Evolutionary conservation across 805 yeast species (phyloP).

Genomic region (Metschnikowia colocasiae): DNA sequence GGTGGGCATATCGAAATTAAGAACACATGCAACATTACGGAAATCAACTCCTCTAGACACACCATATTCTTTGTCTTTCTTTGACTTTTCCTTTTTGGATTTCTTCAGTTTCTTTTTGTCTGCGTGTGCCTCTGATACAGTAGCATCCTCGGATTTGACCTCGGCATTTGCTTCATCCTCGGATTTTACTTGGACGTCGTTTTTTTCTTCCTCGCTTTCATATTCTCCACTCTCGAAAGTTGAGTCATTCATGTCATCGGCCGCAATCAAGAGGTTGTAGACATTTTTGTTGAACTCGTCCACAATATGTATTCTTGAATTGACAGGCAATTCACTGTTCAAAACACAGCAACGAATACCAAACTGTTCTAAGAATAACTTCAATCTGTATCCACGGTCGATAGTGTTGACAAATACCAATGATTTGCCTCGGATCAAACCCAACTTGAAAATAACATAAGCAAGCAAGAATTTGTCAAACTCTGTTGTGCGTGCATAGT

Average conservation of each 20-base stretch:
- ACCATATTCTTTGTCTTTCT: constrained; percentile 76
- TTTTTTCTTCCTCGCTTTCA: constrained; percentile 32
- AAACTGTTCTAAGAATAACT: constrained; percentile 88
- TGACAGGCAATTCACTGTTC: constrained; percentile 88
- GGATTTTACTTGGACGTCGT: constrained; percentile 1
- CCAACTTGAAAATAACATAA: constrained; percentile 87
- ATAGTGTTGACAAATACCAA: constrained; percentile 87
- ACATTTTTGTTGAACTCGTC: constrained; percentile 92
- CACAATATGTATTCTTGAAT: constrained; percentile 90
- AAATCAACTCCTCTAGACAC: constrained; percentile 97
- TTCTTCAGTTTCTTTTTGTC: constrained; percentile 3
- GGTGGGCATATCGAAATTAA: constrained; percentile 91
- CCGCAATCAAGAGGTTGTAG: constrained; percentile 84
- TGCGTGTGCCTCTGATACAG: neutral
- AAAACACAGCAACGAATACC: constrained; percentile 86
- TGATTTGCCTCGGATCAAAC: constrained; percentile 86
- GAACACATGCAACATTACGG: constrained; percentile 91
- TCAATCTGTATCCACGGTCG: constrained; percentile 91
- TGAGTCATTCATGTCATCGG: constrained; percentile 77
- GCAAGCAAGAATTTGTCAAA: constrained; percentile 87
- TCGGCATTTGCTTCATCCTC: constrained; percentile 16
- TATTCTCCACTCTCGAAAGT: constrained; percentile 50
- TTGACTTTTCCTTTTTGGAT: constrained; percentile 22
- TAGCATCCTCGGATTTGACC: constrained; percentile 7
- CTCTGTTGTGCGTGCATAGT: constrained; percentile 81